Percentiles rank a stretch among this genome's conserved stretches.
These are phyloP conservation scores for Tardiomyces blankii DNA, from an alignment of 1,139 yeast species.

Conservation along the genomic window DNA sequence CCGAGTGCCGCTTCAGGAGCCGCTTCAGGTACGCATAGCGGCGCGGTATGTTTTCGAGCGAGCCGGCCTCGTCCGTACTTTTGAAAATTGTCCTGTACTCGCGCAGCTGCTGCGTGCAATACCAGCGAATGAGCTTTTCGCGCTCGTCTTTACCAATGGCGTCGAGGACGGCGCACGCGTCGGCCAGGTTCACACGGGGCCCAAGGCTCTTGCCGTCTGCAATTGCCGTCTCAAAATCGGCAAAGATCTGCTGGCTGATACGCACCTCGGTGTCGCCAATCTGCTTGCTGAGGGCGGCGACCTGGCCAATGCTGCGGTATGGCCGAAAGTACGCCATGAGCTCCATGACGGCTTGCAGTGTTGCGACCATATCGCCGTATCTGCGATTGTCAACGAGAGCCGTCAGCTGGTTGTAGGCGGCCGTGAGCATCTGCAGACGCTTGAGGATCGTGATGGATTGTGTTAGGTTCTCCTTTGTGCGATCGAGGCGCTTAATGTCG, in stretches of 20 bases:
- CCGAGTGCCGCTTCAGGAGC: conserved; percentile 48
- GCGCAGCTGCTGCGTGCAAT: conserved; percentile 53
- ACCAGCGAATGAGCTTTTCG: conserved; percentile 61
- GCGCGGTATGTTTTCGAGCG: conserved; percentile 73
- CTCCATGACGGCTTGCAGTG: conserved; percentile 70
- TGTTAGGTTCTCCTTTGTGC: conserved; percentile 71
- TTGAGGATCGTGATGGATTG: conserved; percentile 77
- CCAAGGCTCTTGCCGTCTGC: conserved; percentile 4
- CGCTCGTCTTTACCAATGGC: conserved; percentile 50
- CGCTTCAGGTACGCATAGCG: conserved; percentile 75
- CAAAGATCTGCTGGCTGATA: conserved; percentile 60
- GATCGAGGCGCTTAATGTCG: conserved; percentile 68
- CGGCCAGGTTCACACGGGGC: conserved; percentile 27
- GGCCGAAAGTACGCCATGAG: conserved; percentile 67
- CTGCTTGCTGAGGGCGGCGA: conserved; percentile 55
- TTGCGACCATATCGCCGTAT: conserved; percentile 56
- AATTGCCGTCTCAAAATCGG: conserved; percentile 37
- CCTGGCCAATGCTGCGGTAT: conserved; percentile 74
- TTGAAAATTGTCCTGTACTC: conserved; percentile 71
- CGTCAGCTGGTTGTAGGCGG: conserved; percentile 60
- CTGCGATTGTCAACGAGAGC: conserved; percentile 36
- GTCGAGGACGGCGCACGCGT: conserved; percentile 67
- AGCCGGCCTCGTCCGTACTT: conserved; percentile 83
- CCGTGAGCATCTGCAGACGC: conserved; percentile 74
- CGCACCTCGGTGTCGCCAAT: conserved; percentile 55